Conservation (phyloP, 2,329 filamentous ascomycete genomes). For the Clonostachys byssicola region DNA sequence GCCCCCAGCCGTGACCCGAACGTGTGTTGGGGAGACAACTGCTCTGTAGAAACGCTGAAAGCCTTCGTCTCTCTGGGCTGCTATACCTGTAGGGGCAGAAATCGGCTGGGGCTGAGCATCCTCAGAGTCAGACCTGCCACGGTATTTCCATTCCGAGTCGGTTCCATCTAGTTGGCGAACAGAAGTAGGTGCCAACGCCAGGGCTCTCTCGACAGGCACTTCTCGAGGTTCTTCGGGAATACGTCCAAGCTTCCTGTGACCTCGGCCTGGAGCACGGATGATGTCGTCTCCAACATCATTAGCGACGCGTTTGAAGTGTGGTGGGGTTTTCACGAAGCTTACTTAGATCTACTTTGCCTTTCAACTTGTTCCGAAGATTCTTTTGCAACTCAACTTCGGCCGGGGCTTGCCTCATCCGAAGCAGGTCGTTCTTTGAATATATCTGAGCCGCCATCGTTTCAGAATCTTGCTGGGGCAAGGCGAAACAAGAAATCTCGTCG, state of each 20-base stretch:
- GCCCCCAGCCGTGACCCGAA: conserved; percentile 63
- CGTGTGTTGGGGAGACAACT: conserved; percentile 63
- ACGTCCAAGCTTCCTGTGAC: conserved; percentile 16
- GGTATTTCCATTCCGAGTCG: conserved; percentile 37
- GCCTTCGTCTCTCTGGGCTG: conserved; percentile 57
- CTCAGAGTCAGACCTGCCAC: conserved; percentile 38
- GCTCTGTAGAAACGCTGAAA: conserved; percentile 66
- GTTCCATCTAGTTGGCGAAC: conserved; percentile 31
- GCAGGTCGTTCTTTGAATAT: conserved; percentile 40
- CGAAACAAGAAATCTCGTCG: conserved; percentile 34
- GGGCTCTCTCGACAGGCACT: not conserved
- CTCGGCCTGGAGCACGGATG: conserved; percentile 15
- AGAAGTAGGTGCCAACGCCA: conserved; percentile 1
- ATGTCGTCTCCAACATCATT: conserved; percentile 17
- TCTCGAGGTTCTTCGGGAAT: conserved; percentile 20
- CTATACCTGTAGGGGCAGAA: conserved; percentile 45
- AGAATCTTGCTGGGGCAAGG: conserved; percentile 23
- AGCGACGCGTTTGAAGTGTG: not conserved
- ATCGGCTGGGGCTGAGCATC: conserved; percentile 39
- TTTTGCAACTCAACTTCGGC: conserved; percentile 16
- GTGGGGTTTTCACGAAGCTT: conserved; percentile 6
- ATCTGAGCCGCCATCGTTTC: conserved; percentile 28
- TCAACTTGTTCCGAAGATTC: conserved; percentile 24
- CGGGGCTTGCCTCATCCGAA: conserved; percentile 23
- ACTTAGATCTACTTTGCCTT: conserved; percentile 35